Evolutionary conservation across 805 yeast genomes (phyloP), one percentile per base, ranked within the genome.

Genomic region (Zygosaccharomyces bailii): DNA sequence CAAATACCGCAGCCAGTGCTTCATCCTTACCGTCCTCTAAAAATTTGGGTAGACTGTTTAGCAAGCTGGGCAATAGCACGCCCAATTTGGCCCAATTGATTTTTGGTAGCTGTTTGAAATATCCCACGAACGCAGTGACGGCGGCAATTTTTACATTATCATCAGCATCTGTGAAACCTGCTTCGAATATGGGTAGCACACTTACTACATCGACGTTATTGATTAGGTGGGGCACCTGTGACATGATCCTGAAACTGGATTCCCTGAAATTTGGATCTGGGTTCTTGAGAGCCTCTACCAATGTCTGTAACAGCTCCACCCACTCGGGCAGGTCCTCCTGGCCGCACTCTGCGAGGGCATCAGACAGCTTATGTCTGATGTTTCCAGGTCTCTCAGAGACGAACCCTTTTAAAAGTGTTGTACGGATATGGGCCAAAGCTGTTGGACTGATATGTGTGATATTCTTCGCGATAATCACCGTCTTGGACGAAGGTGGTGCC

Each of bases 301-400:
- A 70, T 0, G 88, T 80, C 42, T 86, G 88, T 30, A 89, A 67
- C 39, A 85, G 75, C 33, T 86, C 90, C 11, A 82, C 78, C 99
- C 99, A 91, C 4, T 71, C 65, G 17, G 71, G 72, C 37, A 71
- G 63, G 10, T 78, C 82, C 46, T 80, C 84, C 56, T 82, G 81
- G 1, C 96, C 95, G 36, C 91, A 79, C 66, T 90, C 98, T 1
- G 97, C 86, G 38, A 93, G 84, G 6, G 96, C 95, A 70, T 93
- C 99, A 2, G 96, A 82, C 39, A 93, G 70, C 61, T 91, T 93
- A 65, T 91, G 96, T 61, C 97, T 81, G 24, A 88, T 88, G 50
- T 78, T 79, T 49, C 79, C 79, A n/a, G 84, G 70, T 61, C 83
- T 87, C 48, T 74, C 82, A 8, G 79, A 63, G 2, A 78, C 61